Percentiles rank a stretch among this genome's conserved stretches.
Conservation (phyloP, 2,329 filamentous ascomycete genomes). For the Exophiala oligosperma region DNA sequence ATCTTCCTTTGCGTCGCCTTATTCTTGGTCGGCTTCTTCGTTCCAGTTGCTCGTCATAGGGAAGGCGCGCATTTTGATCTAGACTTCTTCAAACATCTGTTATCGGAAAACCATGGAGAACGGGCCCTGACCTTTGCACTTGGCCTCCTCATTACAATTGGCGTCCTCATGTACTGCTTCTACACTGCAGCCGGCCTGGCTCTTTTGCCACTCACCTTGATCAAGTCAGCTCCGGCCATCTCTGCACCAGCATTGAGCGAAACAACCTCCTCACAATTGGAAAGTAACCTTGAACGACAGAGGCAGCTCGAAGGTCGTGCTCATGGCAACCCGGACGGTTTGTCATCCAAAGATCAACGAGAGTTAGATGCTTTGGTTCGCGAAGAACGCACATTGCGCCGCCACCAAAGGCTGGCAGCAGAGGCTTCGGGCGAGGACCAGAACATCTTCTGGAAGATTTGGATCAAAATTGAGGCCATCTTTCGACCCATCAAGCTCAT, state of each 20-base stretch:
- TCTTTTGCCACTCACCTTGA: conserved; percentile 82
- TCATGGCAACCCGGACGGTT: conserved; percentile 68
- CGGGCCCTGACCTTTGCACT: conserved; percentile 87
- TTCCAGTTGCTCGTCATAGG: conserved; percentile 72
- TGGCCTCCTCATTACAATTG: conserved; percentile 83
- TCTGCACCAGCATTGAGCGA: conserved; percentile 78
- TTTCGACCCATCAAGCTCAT: conserved; percentile 88
- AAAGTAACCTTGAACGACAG: conserved; percentile 87
- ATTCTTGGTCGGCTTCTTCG: conserved; percentile 91
- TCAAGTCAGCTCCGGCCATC: conserved; percentile 85
- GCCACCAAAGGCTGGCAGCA: conserved; percentile 81
- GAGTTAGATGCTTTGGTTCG: conserved; percentile 84
- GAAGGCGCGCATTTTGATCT: conserved; percentile 71
- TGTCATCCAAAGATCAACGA: conserved; percentile 81
- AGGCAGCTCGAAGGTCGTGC: conserved; percentile 86
- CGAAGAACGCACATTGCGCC: conserved; percentile 88
- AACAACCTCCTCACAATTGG: conserved; percentile 75
- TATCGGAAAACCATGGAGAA: conserved; percentile 82
- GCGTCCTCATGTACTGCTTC: conserved; percentile 79
- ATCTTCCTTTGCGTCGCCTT: conserved; percentile 71
- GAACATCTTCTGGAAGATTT: conserved; percentile 61
- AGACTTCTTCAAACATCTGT: conserved; percentile 85
- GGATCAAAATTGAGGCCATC: conserved; percentile 77
- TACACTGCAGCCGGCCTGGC: conserved; percentile 90
- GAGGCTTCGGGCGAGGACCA: conserved; percentile 71